A percentile compares a stretch with the other conserved stretches of the same genome.
These are phyloP conservation scores for Ophiocordyceps camponoti-floridani DNA, from an alignment of 2,329 filamentous ascomycete species.

Conservation along the genomic window DNA sequence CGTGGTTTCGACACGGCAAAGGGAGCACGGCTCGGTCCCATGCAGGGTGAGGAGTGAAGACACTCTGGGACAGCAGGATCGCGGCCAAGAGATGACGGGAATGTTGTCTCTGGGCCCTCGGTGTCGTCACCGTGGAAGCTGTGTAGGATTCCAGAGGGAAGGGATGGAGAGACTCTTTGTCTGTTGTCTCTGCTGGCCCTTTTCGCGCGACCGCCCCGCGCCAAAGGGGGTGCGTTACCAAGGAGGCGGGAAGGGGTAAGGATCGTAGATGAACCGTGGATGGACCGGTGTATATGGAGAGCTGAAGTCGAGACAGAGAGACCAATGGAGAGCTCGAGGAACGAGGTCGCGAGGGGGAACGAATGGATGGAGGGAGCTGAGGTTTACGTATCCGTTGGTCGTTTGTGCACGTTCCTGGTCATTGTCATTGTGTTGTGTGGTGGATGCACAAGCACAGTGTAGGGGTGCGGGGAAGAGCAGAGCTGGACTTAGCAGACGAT, in stretches of 20 bases:
- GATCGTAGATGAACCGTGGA: not conserved
- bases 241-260: not conserved
- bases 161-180: not conserved
- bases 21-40: conserved; percentile 2
- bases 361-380: not conserved
- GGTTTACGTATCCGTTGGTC: too few relatives aligned
- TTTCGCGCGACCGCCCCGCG: not conserved
- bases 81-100: conserved; percentile 1
- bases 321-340: too few relatives aligned
- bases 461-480: not conserved
- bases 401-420: too few relatives aligned
- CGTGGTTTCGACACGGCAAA: conserved; percentile 3
- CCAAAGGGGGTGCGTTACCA: not conserved
- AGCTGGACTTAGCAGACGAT: not conserved
- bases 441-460: too few relatives aligned
- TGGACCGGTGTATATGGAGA: too few relatives aligned
- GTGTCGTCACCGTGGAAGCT: conserved; percentile 6
- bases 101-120: conserved; percentile 3
- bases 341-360: not conserved
- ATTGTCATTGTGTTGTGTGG: too few relatives aligned
- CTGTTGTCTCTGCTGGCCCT: not conserved
- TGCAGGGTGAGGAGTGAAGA: conserved; percentile 1
- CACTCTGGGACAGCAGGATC: not conserved
- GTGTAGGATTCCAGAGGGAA: conserved; percentile 2
- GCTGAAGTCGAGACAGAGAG: too few relatives aligned